Evolutionary conservation across 176 grass and related monocot genomes (phyloP).

Genomic region (Oryza officinalis): DNA sequence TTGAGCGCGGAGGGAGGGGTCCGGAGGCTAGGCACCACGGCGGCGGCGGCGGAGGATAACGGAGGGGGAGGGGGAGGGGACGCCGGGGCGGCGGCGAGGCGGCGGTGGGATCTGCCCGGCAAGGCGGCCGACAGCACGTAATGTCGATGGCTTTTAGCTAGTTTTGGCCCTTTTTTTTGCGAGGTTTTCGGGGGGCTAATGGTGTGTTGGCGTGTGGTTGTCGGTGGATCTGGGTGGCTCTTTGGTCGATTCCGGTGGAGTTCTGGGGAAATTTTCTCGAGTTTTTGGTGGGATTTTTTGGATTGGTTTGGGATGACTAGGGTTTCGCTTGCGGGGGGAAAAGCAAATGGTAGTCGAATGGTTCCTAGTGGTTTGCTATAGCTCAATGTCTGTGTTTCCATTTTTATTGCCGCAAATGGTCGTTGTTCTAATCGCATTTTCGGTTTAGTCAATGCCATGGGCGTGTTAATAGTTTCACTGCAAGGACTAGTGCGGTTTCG

Average conservation of each 20-base stretch:
- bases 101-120: conserved; percentile 51
- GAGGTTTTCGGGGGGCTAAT: background rate
- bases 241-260: background rate
- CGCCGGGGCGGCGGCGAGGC: conserved; percentile 37
- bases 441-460: conserved; percentile 10
- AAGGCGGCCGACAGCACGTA: conserved; percentile 42
- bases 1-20: background rate
- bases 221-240: conserved; percentile 20
- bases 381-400: background rate
- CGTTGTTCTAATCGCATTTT: background rate
- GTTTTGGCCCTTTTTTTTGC: background rate
- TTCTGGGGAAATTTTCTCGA: background rate
- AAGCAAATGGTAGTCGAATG: background rate
- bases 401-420: background rate
- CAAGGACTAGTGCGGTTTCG: background rate
- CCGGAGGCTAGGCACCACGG: conserved; percentile 11
- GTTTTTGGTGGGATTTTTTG: background rate
- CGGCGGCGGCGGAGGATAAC: conserved; percentile 39
- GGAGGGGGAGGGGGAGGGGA: conserved; percentile 40
- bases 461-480: background rate
- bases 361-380: background rate
- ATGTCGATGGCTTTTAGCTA: conserved; percentile 12
- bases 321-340: conserved; percentile 30
- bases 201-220: background rate
- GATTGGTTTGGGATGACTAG: conserved; percentile 19